Evolutionary conservation across 2,329 filamentous ascomycete species (phyloP).

Genomic region (Ampelomyces quisqualis): DNA sequence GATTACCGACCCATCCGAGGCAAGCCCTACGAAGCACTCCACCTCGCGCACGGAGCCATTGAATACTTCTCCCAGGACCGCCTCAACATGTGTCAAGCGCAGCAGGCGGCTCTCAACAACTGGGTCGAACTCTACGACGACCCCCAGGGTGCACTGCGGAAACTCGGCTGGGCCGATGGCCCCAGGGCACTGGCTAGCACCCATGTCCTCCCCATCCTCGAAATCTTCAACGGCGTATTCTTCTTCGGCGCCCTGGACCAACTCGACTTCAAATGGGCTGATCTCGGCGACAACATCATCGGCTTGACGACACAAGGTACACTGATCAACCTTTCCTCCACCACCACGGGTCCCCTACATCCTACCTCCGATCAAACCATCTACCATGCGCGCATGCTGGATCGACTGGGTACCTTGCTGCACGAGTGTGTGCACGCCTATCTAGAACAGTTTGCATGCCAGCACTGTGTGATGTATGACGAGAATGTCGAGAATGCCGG

Average conservation of each 20-base stretch:
- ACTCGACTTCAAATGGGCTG: too few species aligned
- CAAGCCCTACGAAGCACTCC: too few species aligned
- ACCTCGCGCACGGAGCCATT: too few species aligned
- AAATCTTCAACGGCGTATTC: neutral
- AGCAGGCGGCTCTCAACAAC: too few species aligned
- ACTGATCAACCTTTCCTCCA: neutral
- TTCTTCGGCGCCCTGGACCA: neutral
- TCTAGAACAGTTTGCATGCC: neutral
- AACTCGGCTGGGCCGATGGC: too few species aligned
- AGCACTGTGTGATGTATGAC: neutral
- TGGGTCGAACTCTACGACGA: too few species aligned
- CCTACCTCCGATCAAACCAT: neutral
- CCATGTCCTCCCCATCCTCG: neutral
- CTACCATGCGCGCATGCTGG: neutral
- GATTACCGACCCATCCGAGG: too few species aligned
- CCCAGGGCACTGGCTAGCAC: neutral
- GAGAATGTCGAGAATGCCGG: neutral
- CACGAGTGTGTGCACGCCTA: neutral
- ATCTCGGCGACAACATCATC: too few species aligned
- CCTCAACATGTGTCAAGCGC: too few species aligned
- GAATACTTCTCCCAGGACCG: too few species aligned
- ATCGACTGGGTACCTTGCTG: neutral
- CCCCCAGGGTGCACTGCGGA: too few species aligned
- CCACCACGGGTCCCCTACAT: neutral
- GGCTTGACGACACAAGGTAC: too few species aligned